Base-by-base conservation (phyloP, 352 stramenopile genomes). In the Pythium rhizo-oryzae region DNA sequence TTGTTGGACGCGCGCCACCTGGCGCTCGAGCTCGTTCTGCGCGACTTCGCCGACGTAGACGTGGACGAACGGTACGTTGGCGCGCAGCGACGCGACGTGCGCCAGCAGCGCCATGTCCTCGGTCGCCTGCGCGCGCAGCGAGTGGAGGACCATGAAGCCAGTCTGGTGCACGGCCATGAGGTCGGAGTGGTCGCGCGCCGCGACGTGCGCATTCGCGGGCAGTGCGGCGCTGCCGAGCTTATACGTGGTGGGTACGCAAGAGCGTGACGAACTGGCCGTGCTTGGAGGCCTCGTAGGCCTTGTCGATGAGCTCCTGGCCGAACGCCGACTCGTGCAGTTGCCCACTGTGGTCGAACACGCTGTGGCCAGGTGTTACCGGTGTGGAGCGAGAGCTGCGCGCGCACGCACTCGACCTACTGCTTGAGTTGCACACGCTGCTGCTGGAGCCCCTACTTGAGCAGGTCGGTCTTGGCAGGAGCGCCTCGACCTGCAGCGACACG, bases 231-330 rank as follows among this genome's bases (percentile, higher is more conserved):
- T 86, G 69, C 91, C 93, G 72, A 98, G 95, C 72, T 98, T 97
- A 82, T 97, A 98, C 77, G 98, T 89, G 69, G 92, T 97, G n/a
- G 93, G 93, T 63, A 98, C n/a, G n/a, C n/a, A 97, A 98, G 16
- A 96, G 87, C 52, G 93, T 96, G 60, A 94, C 91, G 67, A 97
- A 91, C 71, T 94, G 87, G 2, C 92, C 93, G 49, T 73, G 72
- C 68, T 80, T 79, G 33, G 81, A 80, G 33, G 82, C 81, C 16
- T 80, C 80, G 63, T 91, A 91, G 21, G 84, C 82, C 41, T 78
- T 64, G 52, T 92, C 84, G 43, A 91, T 76, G 23, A 91, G 75
- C 70, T 91, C 81, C 46, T 91, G 80, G 54, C 76, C 82, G 19
- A 75, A 75, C n/a, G 62, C 25, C 28, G 73, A 59, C 47, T 84